phyloP scores from a whole-genome alignment of 1,139 yeast species.

The Candida frijolesensis region DNA sequence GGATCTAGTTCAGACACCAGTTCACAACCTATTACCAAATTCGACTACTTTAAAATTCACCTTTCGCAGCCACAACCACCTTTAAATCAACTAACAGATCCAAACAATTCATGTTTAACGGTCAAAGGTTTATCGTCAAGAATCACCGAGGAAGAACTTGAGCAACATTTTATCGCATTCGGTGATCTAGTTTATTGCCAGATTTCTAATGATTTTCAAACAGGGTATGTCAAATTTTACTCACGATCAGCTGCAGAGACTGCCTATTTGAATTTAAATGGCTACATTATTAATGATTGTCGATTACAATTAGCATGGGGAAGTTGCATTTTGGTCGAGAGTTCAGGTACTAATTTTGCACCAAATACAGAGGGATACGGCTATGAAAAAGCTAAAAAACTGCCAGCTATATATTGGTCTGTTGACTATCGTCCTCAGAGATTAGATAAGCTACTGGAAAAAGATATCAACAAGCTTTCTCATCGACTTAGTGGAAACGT shows the following conservation, averaged over 20 bases:
- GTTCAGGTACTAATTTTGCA: conserved; percentile 11
- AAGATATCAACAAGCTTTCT: conserved; percentile 14
- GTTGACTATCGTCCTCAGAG: conserved; percentile 16
- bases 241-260: conserved; percentile 39
- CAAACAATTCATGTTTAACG: conserved; percentile 35
- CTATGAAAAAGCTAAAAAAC: conserved; percentile 18
- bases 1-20: conserved; percentile 15
- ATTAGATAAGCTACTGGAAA: conserved; percentile 21
- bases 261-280: conserved; percentile 38
- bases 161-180: conserved; percentile 31
- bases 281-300: conserved; percentile 32
- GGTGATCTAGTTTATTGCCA: conserved; percentile 36
- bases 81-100: conserved; percentile 35
- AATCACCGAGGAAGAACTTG: conserved; percentile 34
- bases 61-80: conserved; percentile 38
- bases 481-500: conserved; percentile 24
- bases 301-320: conserved; percentile 41
- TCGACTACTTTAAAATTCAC: conserved; percentile 10
- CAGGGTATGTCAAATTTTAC: conserved; percentile 30
- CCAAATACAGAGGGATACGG: conserved; percentile 13
- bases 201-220: conserved; percentile 23
- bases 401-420: conserved; percentile 25
- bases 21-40: conserved; percentile 8
- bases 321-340: conserved; percentile 12
- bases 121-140: conserved; percentile 32